Conservation (phyloP, 495 filamentous ascomycete genomes). For the Apodospora peruviana region DNA sequence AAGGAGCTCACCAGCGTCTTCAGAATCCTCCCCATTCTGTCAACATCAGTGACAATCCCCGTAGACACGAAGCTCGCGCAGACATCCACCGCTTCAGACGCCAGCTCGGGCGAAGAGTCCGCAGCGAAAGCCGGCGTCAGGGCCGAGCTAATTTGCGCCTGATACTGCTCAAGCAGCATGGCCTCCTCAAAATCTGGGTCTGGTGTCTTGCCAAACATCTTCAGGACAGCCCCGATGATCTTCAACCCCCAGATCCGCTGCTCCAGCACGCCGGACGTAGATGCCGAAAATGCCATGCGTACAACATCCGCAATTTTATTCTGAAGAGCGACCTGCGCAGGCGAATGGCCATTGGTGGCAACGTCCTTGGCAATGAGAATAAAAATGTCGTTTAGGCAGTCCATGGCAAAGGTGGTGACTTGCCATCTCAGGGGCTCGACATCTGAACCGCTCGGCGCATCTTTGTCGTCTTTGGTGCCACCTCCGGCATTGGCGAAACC, state of each 20-base stretch:
- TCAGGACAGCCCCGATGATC: slow-evolving; percentile 88
- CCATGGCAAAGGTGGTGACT: slow-evolving; percentile 90
- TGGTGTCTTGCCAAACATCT: slow-evolving; percentile 92
- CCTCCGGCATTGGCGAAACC: slow-evolving; percentile 81
- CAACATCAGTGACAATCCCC: slow-evolving; percentile 94
- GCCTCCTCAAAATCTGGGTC: slow-evolving; percentile 97
- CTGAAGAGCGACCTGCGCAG: slow-evolving; percentile 70
- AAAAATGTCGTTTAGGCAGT: slow-evolving; percentile 81
- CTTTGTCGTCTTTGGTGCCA: slow-evolving; percentile 57
- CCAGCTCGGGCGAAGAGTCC: slow-evolving; percentile 92
- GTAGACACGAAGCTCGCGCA: slow-evolving; percentile 95
- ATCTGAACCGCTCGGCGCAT: slow-evolving; percentile 53
- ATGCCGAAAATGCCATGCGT: slow-evolving; percentile 94
- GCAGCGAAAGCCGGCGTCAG: slow-evolving; percentile 93
- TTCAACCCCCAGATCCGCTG: slow-evolving; percentile 82
- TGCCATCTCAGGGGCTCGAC: slow-evolving; percentile 95
- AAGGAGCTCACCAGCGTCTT: slow-evolving; percentile 87
- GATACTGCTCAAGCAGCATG: slow-evolving; percentile 92
- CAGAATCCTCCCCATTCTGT: slow-evolving; percentile 95
- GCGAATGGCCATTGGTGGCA: slow-evolving; percentile 61
- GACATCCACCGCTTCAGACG: slow-evolving; percentile 94
- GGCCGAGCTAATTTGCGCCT: slow-evolving; percentile 95
- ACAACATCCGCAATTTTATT: slow-evolving; percentile 87
- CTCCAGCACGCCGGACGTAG: slow-evolving; percentile 86
- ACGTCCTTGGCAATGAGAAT: slow-evolving; percentile 67